Evolutionary conservation across 169 alveolate species (phyloP), one percentile per base, ranked within the genome.

Genomic region (Plasmodium adleri): DNA sequence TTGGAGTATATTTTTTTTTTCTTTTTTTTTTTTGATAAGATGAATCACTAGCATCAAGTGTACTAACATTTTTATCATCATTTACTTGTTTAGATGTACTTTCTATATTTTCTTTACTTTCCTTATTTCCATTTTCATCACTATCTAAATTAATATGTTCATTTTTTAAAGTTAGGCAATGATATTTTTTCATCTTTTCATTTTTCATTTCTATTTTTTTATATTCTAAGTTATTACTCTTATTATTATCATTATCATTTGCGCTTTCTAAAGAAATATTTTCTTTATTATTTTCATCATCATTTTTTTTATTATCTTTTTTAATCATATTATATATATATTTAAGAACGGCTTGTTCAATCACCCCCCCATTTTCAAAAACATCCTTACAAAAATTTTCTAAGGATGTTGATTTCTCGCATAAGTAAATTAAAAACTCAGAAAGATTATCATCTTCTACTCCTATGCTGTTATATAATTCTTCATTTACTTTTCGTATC

Each of bases 351-450:
- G 89, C 64, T 1, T 78, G 68, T 45, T 78, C 89, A 8, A 78
- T 78, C 32, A 50, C 89, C 8, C 89, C 89, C 2, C 89, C 89
- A 78, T 66, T 78, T 78, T 78, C 89, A 66, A 78, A 78, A 7
- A 78, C 89, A 4, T 78, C 89, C 28, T 78, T 78, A 12, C 78
- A 78, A 66, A 78, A 78, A 12, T 64, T 56, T 78, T 78, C 89
- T n/a, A 78, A 52, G 20, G 78, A 78, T 28, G 49, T 64, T 12
- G 89, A 67, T 9, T 78, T 78, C 15, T 78, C 66, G 24, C 89
- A 78, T 13, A 78, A 52, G 45, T 52, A 78, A n/a, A 78, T 78
- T 26, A 78, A 9, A 32, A 66, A 78, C 20, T 78, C 89, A 32
- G 89, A 32, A 4, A 78, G 47, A 22, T 63, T 78, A 4, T 78